Evolutionary conservation across 2,329 filamentous ascomycete species (phyloP), one percentile per base, ranked within the genome.

Genomic region (Cytospora mali): DNA sequence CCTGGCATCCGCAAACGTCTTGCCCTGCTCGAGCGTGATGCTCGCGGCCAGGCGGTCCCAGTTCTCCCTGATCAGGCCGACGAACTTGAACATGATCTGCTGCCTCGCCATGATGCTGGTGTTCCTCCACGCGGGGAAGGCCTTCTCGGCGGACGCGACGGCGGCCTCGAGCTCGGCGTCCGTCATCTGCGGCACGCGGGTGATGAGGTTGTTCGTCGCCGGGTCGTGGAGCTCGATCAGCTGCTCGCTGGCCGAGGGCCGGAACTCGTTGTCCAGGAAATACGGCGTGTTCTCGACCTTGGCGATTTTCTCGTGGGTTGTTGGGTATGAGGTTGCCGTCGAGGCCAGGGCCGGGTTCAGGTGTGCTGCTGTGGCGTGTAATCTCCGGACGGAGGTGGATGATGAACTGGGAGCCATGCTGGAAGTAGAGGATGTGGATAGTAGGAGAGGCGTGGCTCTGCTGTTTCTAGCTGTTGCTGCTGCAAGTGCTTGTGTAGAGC

Each of bases 41-140:
- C 89, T 92, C 14, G 91, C 91, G 18, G 91, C 91, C 68, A 95
- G 79, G 21, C 91, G 84, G 75, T 95, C 91, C 90, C 90, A 93
- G 79, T 95, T 89, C 78, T 93, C 88, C 58, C 90, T 82, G 74
- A 95, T 92, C 72, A 95, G 80, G 33, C 84, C 83, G 35, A 92
- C 90, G 71, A 92, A 93, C 76, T 89, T 90, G 83, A 95, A 94
- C 89, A 94, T 92, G 78, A 94, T 88, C 78, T 91, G 87, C 81
- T 95, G 91, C 66, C 91, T 83, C 66, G 84, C 80, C 68, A 95
- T 82, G 67, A 94, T 80, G 73, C 86, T 91, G 28, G 86, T 93
- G 67, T 83, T 81, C 70, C 81, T 86, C 91, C 91, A 95, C 56
- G 80, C 80, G 67, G 87, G 84, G 75, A 92, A 94, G 1, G 91